Evolutionary conservation across 305 asterid species (phyloP), one percentile per base, ranked within the genome.

Genomic region (Lippia alba): DNA sequence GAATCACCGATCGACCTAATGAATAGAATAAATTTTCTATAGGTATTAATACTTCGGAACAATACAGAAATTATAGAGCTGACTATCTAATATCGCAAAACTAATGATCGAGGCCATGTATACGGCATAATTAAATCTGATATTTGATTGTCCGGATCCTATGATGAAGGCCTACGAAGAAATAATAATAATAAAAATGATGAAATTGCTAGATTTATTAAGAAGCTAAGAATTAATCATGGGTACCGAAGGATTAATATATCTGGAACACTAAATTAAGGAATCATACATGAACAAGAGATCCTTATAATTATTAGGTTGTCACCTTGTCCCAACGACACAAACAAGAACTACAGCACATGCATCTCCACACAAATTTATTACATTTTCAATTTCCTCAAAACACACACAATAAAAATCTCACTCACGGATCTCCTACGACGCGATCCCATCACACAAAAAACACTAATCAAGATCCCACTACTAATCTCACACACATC

Each of bases 391-490:
- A 49, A 55, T 36, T 50, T 48, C 49, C 48, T 15, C 61, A 51
- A 54, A 16, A 44, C 30, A n/a, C 51, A 57, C 34, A 56, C 57
- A 66, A 56, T 32, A 59, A 60, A 44, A 71, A 53, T 69, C 76
- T 74, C 66, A 63, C 72, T 51, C 70, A 67, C 58, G 61, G 58
- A 64, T 68, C 80, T 57, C 51, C 66, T 67, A 56, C 48, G 12
- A 39, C 24, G 49, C 40, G 8, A 65, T 65, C 32, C 24, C 41
- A 76, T 65, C 32, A 34, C 30, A 76, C 73, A 76, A 68, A 70
- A 51, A 49, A 70, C 19, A n/a, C 18, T 5, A 57, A 50, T 4
- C 3, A 36, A 51, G 18, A 51, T 51, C 5, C 56, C 7, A n/a
- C 9, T 36, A 36, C 9, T 8, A 20, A 2, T 62, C 55, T 62